phyloP scores from a whole-genome alignment of 805 yeast species.

The Hanseniaspora pseudoguilliermondii region DNA sequence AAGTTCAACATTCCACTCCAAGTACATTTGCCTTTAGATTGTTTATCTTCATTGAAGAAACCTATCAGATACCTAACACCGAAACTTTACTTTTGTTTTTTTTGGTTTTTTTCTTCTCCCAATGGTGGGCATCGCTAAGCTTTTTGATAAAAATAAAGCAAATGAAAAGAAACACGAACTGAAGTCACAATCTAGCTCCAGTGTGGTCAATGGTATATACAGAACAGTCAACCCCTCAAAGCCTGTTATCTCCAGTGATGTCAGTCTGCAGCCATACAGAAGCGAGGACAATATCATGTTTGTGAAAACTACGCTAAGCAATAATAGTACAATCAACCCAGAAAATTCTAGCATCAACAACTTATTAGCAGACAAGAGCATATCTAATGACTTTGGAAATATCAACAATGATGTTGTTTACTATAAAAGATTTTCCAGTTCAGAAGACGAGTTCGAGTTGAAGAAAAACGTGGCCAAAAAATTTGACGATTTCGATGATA shows the following conservation, averaged over 20 bases:
- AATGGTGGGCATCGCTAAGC: background rate
- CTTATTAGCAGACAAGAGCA: background rate
- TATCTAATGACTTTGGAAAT: background rate
- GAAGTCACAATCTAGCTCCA: background rate
- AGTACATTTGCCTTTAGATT: too few relatives aligned
- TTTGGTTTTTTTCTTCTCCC: too few relatives aligned
- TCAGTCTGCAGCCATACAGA: background rate
- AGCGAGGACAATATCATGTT: slow-evolving; percentile 10
- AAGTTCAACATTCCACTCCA: too few relatives aligned
- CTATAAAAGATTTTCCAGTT: slow-evolving; percentile 10
- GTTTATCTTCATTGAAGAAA: too few relatives aligned
- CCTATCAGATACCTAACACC: background rate
- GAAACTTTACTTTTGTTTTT: background rate
- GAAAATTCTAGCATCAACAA: background rate
- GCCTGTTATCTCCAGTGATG: background rate
- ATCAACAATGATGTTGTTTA: slow-evolving; percentile 9
- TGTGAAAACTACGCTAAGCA: slow-evolving; percentile 4
- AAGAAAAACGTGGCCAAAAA: background rate
- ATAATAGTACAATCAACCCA: background rate
- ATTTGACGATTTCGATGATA: background rate
- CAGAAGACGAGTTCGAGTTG: slow-evolving; percentile 9
- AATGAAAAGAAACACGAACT: background rate
- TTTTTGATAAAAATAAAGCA: background rate
- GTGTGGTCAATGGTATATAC: slow-evolving; percentile 10
- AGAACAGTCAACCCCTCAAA: slow-evolving; percentile 2